Evolutionary conservation across 2,329 filamentous ascomycete species (phyloP), one percentile per base, ranked within the genome.

Genomic region (Talaromyces islandicus): DNA sequence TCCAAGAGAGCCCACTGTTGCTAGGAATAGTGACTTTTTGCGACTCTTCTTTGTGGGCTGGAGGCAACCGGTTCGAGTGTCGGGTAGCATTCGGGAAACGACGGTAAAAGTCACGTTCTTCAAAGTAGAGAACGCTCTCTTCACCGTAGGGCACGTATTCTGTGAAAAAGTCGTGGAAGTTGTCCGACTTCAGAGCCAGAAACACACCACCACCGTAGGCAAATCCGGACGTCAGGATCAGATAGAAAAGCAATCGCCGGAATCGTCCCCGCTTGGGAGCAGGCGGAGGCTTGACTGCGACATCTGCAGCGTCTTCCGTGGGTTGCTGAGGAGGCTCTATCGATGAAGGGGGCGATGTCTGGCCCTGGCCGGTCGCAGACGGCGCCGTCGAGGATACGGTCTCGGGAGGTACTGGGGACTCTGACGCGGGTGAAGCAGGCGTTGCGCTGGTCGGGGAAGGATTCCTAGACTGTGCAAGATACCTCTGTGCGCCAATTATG

Each of bases 151-250:
- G 94, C 19, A 99, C 79, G 75, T 93, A 99, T 78, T 97, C 92
- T 69, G 92, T 97, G 79, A 99, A 99, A 81, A 97, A 94, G 77
- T 99, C 94, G 78, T 99, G 93, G 84, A 97, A 99, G 78, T 91
- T 96, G 81, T 99, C 94, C 71, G 89, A 96, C 76, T 94, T 84
- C 65, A 96, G 86, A 59, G 94, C 93, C 76, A 96, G 94, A 82
- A 90, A 96, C 59, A 97, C 88, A 66, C 93, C 92, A 65, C 92
- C 92, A 59, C 85, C 90, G 69, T 96, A 99, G 43, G 89, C 87
- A 51, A 95, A 76, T 6, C 86, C 85, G 27, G 89, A 87, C 29
- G 97, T 83, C 51, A 96, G 77, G 63, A 92, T 78, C 54, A 97
- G 77, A 58, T 89, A 90, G 65, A 92, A 78, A 60, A 97, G 78